Percentiles rank a stretch among this genome's conserved stretches.
Evolutionary conservation across 805 yeast species (phyloP).

Genomic region (Candida yuanshanica): DNA sequence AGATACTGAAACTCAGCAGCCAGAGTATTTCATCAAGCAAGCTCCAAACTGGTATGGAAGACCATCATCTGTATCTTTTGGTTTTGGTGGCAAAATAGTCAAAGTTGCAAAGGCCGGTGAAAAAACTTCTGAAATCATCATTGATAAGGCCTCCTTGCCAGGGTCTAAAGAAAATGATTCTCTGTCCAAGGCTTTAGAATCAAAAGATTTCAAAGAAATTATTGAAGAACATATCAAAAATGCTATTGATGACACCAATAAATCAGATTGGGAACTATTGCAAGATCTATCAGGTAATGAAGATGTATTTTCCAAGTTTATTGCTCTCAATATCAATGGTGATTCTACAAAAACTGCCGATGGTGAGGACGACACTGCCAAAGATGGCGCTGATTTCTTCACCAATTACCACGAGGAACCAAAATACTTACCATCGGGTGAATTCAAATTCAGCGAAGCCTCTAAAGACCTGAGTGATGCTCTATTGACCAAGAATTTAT

Average conservation of each 20-base stretch:
- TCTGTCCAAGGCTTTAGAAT: slow-evolving; percentile 52
- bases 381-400: slow-evolving; percentile 32
- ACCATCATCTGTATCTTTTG: slow-evolving; percentile 74
- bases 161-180: slow-evolving; percentile 33
- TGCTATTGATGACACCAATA: slow-evolving; percentile 34
- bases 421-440: slow-evolving; percentile 44
- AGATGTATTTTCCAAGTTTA: slow-evolving; percentile 42
- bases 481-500: slow-evolving; percentile 56
- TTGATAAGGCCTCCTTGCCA: slow-evolving; percentile 34
- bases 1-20: slow-evolving; percentile 62
- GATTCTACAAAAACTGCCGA: slow-evolving; percentile 22
- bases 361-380: slow-evolving; percentile 15
- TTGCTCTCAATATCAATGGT: slow-evolving; percentile 29
- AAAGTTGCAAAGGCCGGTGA: slow-evolving; percentile 38
- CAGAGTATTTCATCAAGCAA: slow-evolving; percentile 64
- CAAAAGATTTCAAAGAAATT: slow-evolving; percentile 47
- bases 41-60: slow-evolving; percentile 88
- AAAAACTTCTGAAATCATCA: slow-evolving; percentile 35
- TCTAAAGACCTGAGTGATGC: slow-evolving; percentile 42
- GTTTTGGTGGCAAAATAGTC: slow-evolving; percentile 89
- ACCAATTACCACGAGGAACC: slow-evolving; percentile 26
- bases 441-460: slow-evolving; percentile 40
- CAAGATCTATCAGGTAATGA: slow-evolving; percentile 49
- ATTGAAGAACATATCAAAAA: slow-evolving; percentile 47
- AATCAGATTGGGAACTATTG: slow-evolving; percentile 63